Conservation (phyloP, 352 stramenopile genomes). For the Pythium phragmitis region DNA sequence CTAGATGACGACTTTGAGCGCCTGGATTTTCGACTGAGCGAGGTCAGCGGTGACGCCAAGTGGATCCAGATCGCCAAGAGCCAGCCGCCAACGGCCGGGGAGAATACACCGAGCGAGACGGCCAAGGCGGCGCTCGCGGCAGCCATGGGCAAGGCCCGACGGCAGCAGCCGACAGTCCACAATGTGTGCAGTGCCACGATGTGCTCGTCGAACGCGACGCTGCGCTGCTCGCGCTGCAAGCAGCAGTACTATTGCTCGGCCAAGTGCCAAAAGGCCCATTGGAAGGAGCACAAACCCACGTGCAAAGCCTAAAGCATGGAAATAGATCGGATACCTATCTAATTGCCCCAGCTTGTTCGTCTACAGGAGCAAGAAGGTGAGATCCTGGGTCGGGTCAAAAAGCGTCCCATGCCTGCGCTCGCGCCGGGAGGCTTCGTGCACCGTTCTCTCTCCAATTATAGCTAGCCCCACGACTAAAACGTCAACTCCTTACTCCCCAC, state of each 20-base stretch:
- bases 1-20: constrained; percentile 80
- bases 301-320: constrained; percentile 40
- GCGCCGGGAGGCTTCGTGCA: too few relatives aligned
- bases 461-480: too few relatives aligned
- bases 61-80: constrained; percentile 70
- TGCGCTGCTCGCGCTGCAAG: constrained; percentile 84
- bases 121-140: constrained; percentile 30
- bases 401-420: too few relatives aligned
- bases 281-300: constrained; percentile 75
- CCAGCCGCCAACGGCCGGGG: constrained; percentile 35
- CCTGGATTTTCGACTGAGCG: constrained; percentile 75
- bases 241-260: constrained; percentile 82
- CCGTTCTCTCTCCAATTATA: too few relatives aligned
- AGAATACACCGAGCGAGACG: constrained; percentile 30
- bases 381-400: too few relatives aligned
- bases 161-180: constrained; percentile 28
- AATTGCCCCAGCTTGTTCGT: too few relatives aligned
- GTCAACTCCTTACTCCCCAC: too few relatives aligned
- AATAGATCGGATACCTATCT: not conserved
- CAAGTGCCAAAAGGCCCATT: constrained; percentile 84
- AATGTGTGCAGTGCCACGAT: constrained; percentile 64
- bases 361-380: too few relatives aligned
- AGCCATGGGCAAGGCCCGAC: constrained; percentile 29
- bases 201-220: constrained; percentile 66
- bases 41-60: constrained; percentile 59